Base-by-base conservation (phyloP, 2,329 filamentous ascomycete genomes). In the Aspergillus viridinutans region DNA sequence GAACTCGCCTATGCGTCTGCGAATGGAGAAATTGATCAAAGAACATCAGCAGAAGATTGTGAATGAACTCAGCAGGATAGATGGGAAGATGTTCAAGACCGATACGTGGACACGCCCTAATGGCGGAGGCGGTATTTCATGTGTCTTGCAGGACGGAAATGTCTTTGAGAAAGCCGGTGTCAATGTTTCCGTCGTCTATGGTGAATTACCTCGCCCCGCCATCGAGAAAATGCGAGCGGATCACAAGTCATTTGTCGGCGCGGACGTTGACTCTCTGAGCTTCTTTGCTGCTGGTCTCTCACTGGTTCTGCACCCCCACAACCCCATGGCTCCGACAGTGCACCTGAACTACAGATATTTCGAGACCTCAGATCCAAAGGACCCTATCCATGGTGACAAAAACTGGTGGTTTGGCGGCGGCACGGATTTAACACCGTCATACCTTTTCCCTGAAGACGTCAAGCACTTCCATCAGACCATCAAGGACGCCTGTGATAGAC, bases 291-390 rank as follows among this genome's bases (percentile, higher is more conserved):
- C 93, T 1, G 94, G 94, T 4, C 80, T 99, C 53, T 96, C 92
- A 70, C 83, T 99, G 74, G 93, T 99, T 26, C 80, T 97, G 53
- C 94, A 99, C 74, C 94, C 94, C 1, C 83, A 85, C 67, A 99
- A 99, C 76, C 94, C 94, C 50, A 96, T 96, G 88, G 93, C 93
- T 7, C 94, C 94, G 0, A 99, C 94, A 0, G 94, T 99, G 20
- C 94, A 99, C 74, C 83, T 99, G 66, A 99, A 99, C 80, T 97
- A 97, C 81, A 87, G 94, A 56, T 99, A 99, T 78, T 99, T 99
- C 71, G 94, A 99, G 80, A 99, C 94, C 1, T 89, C 90, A 59
- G 89, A 93, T 67, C 84, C 89, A 8, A 88, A 93, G 66, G 91
- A 89, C 82, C 63, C 87, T 82, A 53, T 91, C 54, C 76, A 77